Base-by-base conservation (phyloP, 2,329 filamentous ascomycete species). In the Diplodia corticola region DNA sequence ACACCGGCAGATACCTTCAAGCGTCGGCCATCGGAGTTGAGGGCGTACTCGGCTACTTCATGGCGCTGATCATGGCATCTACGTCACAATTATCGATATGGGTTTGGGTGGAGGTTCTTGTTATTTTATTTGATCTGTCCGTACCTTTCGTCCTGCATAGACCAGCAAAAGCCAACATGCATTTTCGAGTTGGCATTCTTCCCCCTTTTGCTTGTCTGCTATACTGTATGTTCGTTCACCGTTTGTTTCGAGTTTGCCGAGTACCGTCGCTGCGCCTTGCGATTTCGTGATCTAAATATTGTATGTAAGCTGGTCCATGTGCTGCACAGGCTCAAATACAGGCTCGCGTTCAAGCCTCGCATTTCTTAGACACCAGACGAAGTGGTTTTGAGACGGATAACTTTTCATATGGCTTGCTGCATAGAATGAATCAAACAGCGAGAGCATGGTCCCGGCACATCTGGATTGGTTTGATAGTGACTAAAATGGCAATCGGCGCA, bases 1-100 rank as follows among this genome's bases (percentile, higher is more conserved):
- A 51, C 24, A 20, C 54, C 44, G 54, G 54, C 53, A 65, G 24
- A 65, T 65, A 65, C 64, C 64, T 65, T 65, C 37, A 65, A 44
- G 53, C 64, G 64, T 53, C 60, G 46, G 53, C 46, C 40, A 30
- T 51, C 9, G 64, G 54, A 51, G 53, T 65, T 65, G 46, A 48
- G 60, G 64, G 64, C 64, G 64, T 61, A 61, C 57, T 37, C 57
- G 44, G 57, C 57, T 50, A 50, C 57, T 61, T 35, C 3, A 61
- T 35, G 57, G 28, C 44, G 57, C 44, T 46, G 40, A 61, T 61
- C 44, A 24, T 20, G 15, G 24, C 57, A 59, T 44, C 35, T 24
- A 26, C 44, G 44, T 49, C 57, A 61, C 37, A 46, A 12, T 35
- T 61, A 22, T 49, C n/a, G 22, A n/a, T 28, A 22, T 49, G 30